These are phyloP conservation scores for Ganoderma boninense DNA, from an alignment of 1,284 basidiomycete species.

Conservation along the genomic window DNA sequence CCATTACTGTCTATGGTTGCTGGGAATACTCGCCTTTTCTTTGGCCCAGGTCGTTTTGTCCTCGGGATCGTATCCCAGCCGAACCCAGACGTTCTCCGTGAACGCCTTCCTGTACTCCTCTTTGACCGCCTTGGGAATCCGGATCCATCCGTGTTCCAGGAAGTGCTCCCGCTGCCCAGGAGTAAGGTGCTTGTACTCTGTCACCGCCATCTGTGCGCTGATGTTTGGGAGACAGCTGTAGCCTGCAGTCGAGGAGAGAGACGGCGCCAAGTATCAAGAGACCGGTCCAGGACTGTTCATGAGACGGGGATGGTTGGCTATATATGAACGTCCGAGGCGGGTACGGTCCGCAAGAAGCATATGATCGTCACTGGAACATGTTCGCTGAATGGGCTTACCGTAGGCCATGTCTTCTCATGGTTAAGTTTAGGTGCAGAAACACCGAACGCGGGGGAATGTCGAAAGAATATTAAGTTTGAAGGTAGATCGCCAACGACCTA, in stretches of 20 bases:
- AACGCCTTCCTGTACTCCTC: constrained; percentile 41
- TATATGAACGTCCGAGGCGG: neutral
- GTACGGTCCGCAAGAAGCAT: neutral
- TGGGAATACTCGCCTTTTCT: constrained; percentile 37
- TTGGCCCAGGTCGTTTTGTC: constrained; percentile 45
- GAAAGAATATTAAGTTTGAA: neutral
- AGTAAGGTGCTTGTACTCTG: constrained; percentile 38
- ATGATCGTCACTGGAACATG: neutral
- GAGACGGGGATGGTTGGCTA: neutral
- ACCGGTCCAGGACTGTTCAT: no score
- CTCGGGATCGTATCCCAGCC: constrained; percentile 45
- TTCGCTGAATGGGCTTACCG: neutral
- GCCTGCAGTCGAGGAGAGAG: no score
- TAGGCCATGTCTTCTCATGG: neutral
- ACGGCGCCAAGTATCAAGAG: no score
- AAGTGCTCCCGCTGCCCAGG: constrained; percentile 46
- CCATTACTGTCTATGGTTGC: neutral
- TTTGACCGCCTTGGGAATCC: constrained; percentile 43
- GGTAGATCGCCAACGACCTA: no score
- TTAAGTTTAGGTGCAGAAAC: no score
- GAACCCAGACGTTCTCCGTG: constrained; percentile 45
- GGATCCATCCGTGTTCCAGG: constrained; percentile 46
- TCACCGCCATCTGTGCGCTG: constrained; percentile 29
- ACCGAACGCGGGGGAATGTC: constrained; percentile 11
- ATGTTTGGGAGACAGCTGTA: no score